phyloP scores from a whole-genome alignment of 305 asterid species.

The Withania somnifera region DNA sequence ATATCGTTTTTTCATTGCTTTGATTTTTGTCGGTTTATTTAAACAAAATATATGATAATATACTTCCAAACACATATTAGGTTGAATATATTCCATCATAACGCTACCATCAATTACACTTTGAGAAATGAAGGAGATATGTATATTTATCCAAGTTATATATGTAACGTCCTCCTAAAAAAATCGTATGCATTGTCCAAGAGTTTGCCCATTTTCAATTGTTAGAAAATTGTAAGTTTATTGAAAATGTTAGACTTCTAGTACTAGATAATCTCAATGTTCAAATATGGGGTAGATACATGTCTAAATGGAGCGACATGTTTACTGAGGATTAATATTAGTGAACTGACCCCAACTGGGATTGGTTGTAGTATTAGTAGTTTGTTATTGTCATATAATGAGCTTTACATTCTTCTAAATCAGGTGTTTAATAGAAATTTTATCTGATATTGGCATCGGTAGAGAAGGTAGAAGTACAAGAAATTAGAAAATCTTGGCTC shows the following conservation, averaged over 20 bases:
- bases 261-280: neutral
- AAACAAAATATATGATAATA: too few species aligned
- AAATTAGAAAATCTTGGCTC: neutral
- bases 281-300: neutral
- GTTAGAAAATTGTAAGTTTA: neutral
- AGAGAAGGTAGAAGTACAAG: neutral
- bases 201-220: too few species aligned
- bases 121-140: neutral
- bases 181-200: too few species aligned
- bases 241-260: neutral
- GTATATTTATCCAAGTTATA: neutral
- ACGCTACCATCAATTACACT: too few species aligned
- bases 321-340: neutral
- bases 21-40: too few species aligned
- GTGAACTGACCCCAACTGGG: neutral
- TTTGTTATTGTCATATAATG: neutral
- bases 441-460: neutral
- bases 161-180: too few species aligned
- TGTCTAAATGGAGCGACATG: neutral
- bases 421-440: neutral
- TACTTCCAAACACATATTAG: too few species aligned
- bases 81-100: too few species aligned
- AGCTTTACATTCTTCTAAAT: neutral
- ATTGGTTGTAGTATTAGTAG: neutral
- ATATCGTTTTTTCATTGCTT: too few species aligned